Evolutionary conservation across 495 filamentous ascomycete species (phyloP), one percentile per base, ranked within the genome.

Genomic region (Talaromyces proteolyticus): DNA sequence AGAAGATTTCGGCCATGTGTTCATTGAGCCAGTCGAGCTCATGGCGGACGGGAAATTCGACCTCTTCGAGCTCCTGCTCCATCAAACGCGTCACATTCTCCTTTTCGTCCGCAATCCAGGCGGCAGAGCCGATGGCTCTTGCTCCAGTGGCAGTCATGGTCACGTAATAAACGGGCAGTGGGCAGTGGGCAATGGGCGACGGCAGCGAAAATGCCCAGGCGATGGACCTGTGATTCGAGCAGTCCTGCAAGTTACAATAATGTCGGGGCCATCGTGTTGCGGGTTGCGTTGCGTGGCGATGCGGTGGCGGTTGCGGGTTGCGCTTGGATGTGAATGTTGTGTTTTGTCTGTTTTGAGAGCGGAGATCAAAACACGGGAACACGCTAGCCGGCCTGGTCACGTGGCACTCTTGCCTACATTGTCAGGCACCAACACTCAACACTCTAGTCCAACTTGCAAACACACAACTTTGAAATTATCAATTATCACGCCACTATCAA

Each of bases 21-120:
- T 96, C 91, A 59, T 96, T 96, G 57, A 96, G 68, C 90, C 91
- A 96, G 57, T 93, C 91, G 61, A 96, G 71, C 58, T 97, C 91
- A 68, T 95, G 91, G 38, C 86, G 82, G 52, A 86, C 89, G 0
- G 88, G 85, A 67, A 87, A 97, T 44, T 87, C 79, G 60, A 95
- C 90, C 64, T 95, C 90, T 53, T 95, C 91, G 44, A 87, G 73
- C 63, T 97, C 93, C 57, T 87, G 78, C 4, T 76, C 72, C 29
- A 84, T 68, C 37, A 87, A 70, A 20, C 81, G 74, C 23, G 70
- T 61, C n/a, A 83, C 68, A 55, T 85, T 81, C 44, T 80, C 72
- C 48, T 86, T 78, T 63, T 89, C 86, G 51, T 78, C 70, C 16
- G 76, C 68, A 49, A 89, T 77, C 86, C 86, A 89, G 64, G 74